These are phyloP conservation scores for Sclerotinia glacialis DNA, from an alignment of 2,329 filamentous ascomycete genomes.

Conservation along the genomic window DNA sequence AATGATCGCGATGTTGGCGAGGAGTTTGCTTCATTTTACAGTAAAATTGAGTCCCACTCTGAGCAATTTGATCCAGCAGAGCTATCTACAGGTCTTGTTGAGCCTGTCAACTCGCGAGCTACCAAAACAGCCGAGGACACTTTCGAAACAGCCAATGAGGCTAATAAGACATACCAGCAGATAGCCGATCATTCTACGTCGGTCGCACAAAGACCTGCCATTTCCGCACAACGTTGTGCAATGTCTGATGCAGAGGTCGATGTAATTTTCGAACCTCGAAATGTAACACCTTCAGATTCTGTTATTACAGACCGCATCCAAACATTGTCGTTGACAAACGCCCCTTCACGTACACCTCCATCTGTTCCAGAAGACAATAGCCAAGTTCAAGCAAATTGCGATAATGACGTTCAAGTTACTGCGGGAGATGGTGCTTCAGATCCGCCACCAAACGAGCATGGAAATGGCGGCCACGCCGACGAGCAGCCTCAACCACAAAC, in stretches of 20 bases:
- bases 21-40: constrained; percentile 1
- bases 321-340: neutral
- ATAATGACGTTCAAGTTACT: neutral
- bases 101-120: neutral
- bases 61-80: neutral
- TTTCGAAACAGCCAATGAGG: neutral
- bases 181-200: neutral
- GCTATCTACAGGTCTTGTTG: no score
- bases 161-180: neutral
- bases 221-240: neutral
- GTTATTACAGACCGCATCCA: neutral
- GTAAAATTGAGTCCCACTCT: neutral
- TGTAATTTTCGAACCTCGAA: neutral
- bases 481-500: neutral
- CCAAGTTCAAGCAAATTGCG: neutral
- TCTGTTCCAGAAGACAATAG: no score
- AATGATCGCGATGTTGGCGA: neutral
- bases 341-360: neutral
- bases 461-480: neutral
- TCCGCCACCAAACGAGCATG: neutral
- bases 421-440: constrained; percentile 6
- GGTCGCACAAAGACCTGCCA: neutral
- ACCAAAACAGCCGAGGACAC: neutral
- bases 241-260: neutral
- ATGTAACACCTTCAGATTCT: neutral